Conservation (phyloP, 768 basidiomycete species). For the Austroboletus eburneus region DNA sequence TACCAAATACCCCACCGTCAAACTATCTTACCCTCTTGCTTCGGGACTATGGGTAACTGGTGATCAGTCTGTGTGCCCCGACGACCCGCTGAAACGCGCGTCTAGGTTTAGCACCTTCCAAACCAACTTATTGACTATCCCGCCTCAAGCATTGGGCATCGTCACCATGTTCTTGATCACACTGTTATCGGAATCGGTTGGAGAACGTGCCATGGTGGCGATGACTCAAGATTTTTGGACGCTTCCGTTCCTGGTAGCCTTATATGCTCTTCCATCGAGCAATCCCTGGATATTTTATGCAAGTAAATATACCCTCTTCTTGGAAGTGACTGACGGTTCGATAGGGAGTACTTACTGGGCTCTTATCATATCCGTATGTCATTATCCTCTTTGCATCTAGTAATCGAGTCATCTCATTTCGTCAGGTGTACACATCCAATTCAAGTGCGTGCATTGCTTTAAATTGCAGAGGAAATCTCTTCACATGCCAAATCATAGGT, state of each 20-base stretch:
- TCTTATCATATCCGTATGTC: constrained; percentile 43
- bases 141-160: constrained; percentile 47
- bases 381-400: neutral
- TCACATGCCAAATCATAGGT: constrained; percentile 26
- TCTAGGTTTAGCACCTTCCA: constrained; percentile 54
- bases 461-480: neutral
- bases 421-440: constrained; percentile 47
- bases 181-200: constrained; percentile 46
- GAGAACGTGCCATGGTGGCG: constrained; percentile 52
- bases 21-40: constrained; percentile 60
- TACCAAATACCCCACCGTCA: constrained; percentile 44
- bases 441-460: constrained; percentile 27
- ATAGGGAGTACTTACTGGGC: constrained; percentile 41
- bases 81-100: neutral
- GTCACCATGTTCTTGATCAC: constrained; percentile 49
- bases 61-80: neutral
- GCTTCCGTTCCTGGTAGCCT: constrained; percentile 55
- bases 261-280: constrained; percentile 45
- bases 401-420: neutral
- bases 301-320: constrained; percentile 9
- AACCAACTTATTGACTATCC: constrained; percentile 60
- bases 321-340: neutral
- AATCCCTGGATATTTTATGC: constrained; percentile 55
- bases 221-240: constrained; percentile 56
- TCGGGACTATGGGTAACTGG: constrained; percentile 43